Conservation (phyloP, 495 filamentous ascomycete species). For the Collariella sp. region DNA sequence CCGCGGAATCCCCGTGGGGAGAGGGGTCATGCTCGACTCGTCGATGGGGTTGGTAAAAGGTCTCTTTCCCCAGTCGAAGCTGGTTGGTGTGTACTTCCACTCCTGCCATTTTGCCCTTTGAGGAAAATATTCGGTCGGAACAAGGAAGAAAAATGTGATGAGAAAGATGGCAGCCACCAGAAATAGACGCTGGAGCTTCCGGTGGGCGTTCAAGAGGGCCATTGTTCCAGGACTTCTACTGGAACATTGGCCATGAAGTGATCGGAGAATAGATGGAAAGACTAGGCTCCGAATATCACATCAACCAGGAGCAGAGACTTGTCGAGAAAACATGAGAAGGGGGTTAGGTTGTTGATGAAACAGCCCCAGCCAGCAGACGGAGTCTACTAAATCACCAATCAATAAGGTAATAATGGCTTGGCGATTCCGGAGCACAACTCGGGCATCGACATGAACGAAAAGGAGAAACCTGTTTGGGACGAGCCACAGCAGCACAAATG, state of each 20-base stretch:
- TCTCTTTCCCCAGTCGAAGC: constrained; percentile 38
- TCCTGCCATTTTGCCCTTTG: neutral
- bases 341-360: no score
- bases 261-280: neutral
- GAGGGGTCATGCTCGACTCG: constrained; percentile 19
- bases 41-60: constrained; percentile 26
- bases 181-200: constrained; percentile 20
- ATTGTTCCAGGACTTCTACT: constrained; percentile 9
- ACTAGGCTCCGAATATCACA: neutral
- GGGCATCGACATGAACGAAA: neutral
- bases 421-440: no score
- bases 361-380: no score
- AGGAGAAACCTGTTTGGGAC: neutral
- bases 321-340: neutral
- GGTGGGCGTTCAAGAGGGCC: constrained; percentile 17
- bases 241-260: constrained; percentile 16
- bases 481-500: no score
- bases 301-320: neutral
- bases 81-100: constrained; percentile 27
- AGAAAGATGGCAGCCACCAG: constrained; percentile 17
- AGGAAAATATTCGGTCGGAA: neutral
- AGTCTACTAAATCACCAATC: no score
- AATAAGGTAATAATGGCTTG: no score
- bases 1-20: constrained; percentile 29
- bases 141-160: constrained; percentile 13